A percentile compares a stretch with the other conserved stretches of the same genome.
Conservation (phyloP, 306 rosid genomes). For the Quercus alba region DNA sequence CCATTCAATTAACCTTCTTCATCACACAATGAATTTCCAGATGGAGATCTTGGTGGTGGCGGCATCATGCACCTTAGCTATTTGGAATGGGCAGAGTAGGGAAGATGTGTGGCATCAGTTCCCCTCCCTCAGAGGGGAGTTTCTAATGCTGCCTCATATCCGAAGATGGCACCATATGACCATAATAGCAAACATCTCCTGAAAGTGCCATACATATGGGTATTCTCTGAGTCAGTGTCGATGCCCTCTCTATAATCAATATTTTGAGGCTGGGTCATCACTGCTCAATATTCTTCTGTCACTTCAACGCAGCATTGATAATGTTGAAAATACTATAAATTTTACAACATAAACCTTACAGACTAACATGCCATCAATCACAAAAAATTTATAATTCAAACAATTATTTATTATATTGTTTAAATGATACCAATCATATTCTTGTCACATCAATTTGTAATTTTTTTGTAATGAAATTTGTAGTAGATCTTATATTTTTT, state of each 20-base stretch:
- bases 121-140: too few species aligned
- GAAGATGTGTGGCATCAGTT: neutral
- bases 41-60: neutral
- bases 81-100: neutral
- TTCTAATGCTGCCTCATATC: neutral
- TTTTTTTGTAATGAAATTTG: too few species aligned
- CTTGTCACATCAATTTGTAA: too few species aligned
- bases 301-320: neutral
- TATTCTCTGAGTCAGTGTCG: too few species aligned
- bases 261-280: neutral
- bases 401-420: too few species aligned
- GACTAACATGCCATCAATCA: too few species aligned
- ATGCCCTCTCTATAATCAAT: neutral
- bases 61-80: neutral
- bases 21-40: neutral
- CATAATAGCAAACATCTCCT: neutral
- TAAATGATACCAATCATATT: too few species aligned
- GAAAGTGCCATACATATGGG: neutral
- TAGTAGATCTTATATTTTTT: too few species aligned
- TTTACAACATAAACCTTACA: too few species aligned
- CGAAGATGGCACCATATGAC: neutral
- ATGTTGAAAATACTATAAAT: too few species aligned
- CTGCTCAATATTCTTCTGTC: neutral
- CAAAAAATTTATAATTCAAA: too few species aligned
- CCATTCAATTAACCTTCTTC: neutral